phyloP scores from a whole-genome alignment of 148 eudicot genomes.

The Pharnaceum exiguum region DNA sequence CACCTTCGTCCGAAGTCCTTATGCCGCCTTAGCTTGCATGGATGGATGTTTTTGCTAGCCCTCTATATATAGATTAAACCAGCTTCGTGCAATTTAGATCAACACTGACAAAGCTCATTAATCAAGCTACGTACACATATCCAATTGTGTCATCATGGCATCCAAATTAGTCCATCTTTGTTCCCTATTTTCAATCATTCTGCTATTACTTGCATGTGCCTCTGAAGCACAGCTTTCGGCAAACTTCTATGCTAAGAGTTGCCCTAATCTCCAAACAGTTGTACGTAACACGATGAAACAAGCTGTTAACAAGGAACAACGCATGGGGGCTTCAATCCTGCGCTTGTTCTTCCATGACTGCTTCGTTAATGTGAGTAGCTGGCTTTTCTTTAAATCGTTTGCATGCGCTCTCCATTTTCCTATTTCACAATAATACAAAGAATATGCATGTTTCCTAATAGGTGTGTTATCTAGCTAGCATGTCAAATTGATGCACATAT shows the following conservation, averaged over 20 bases:
- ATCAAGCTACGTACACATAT: no score
- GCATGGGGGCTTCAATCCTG: constrained; percentile 40
- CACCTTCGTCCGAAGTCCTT: no score
- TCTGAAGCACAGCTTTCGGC: constrained; percentile 30
- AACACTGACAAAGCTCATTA: no score
- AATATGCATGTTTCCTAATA: no score
- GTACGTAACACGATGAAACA: constrained; percentile 24
- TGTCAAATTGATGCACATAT: no score
- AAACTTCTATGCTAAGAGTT: constrained; percentile 19
- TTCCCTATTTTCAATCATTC: not conserved
- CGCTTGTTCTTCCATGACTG: constrained; percentile 43
- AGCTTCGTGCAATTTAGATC: no score
- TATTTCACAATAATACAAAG: not conserved
- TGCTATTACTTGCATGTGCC: not conserved
- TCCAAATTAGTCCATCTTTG: not conserved
- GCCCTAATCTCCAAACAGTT: constrained; percentile 28
- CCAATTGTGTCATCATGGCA: no score
- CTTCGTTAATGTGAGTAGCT: constrained; percentile 27
- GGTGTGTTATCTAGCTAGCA: no score
- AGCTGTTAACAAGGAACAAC: constrained; percentile 22
- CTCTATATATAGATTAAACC: no score
- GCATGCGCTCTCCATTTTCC: not conserved
- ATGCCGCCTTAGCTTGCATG: no score
- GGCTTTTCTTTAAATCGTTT: not conserved
- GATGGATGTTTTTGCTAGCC: no score